Percentiles rank a stretch among this genome's conserved stretches.
Conservation (phyloP, 192 early-diverging fungal species). For the Physocladia obscura region DNA sequence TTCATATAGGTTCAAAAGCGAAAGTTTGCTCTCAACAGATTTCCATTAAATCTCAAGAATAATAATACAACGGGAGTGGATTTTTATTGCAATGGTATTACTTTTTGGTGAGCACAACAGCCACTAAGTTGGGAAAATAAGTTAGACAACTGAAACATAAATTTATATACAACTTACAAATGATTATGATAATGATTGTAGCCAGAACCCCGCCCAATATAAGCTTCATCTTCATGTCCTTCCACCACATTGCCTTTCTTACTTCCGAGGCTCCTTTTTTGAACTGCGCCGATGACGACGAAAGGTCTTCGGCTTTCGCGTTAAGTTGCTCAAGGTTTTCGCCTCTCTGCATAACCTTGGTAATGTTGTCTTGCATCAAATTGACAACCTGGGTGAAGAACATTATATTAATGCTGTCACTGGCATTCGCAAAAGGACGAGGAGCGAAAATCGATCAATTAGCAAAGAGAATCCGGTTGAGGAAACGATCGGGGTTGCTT, state of each 20-base stretch:
- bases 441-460: too few species aligned
- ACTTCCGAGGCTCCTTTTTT: slow-evolving; percentile 74
- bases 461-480: not conserved
- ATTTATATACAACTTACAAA: slow-evolving; percentile 58
- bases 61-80: too few species aligned
- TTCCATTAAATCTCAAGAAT: too few species aligned
- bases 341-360: slow-evolving; percentile 83
- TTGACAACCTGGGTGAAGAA: slow-evolving; percentile 31
- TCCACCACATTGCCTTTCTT: slow-evolving; percentile 94
- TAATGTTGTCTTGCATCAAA: slow-evolving; percentile 72
- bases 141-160: too few species aligned
- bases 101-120: too few species aligned
- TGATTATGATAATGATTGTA: slow-evolving; percentile 77
- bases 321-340: slow-evolving; percentile 80
- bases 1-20: too few species aligned
- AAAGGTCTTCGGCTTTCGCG: slow-evolving; percentile 79
- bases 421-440: too few species aligned
- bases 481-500: not conserved
- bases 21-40: too few species aligned
- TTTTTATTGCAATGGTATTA: too few species aligned
- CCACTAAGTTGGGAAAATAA: too few species aligned
- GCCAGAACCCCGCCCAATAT: slow-evolving; percentile 77
- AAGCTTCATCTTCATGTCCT: slow-evolving; percentile 93
- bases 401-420: too few species aligned
- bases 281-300: slow-evolving; percentile 72